These are phyloP conservation scores for Oldenlandia corymbosa DNA, from an alignment of 257 asterid species.

Conservation along the genomic window DNA sequence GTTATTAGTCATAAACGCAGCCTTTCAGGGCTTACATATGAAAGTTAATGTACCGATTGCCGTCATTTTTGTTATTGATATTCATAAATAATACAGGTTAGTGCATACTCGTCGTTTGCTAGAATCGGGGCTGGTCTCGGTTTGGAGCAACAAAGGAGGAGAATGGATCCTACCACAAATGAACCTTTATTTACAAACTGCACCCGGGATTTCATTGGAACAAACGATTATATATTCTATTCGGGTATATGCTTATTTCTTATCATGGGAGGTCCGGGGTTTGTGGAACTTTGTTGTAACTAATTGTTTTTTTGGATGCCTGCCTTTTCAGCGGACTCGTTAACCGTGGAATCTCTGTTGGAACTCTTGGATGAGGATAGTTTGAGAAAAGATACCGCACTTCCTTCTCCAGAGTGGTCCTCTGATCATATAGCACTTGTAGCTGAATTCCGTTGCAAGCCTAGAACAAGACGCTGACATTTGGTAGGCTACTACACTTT, in stretches of 20 bases:
- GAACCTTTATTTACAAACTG: conserved; percentile 92
- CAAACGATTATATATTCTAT: conserved; percentile 95
- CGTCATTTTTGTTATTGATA: conserved; percentile 15
- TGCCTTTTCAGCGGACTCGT: conserved; percentile 64
- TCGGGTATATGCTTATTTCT: conserved; percentile 53
- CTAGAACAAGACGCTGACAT: conserved; percentile 64
- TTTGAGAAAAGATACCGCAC: conserved; percentile 91
- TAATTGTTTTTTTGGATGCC: too few species aligned
- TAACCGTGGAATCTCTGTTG: conserved; percentile 82
- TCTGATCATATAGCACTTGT: conserved; percentile 96
- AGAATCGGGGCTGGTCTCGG: conserved; percentile 65
- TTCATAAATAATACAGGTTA: conserved; percentile 48
- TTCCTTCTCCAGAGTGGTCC: conserved; percentile 99
- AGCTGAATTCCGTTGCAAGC: conserved; percentile 92
- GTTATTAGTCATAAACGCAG: neutral
- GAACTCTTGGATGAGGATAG: conserved; percentile 97
- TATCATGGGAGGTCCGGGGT: neutral
- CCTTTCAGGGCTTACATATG: neutral
- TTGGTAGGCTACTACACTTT: conserved; percentile 29
- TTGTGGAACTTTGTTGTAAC: neutral
- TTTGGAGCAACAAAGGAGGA: conserved; percentile 75
- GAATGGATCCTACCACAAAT: conserved; percentile 76
- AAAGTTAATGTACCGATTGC: neutral
- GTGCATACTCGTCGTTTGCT: conserved; percentile 97
- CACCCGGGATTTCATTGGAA: conserved; percentile 87